Evolutionary conservation across 1,284 basidiomycete species (phyloP).

Genomic region (Heterobasidion irregulare): DNA sequence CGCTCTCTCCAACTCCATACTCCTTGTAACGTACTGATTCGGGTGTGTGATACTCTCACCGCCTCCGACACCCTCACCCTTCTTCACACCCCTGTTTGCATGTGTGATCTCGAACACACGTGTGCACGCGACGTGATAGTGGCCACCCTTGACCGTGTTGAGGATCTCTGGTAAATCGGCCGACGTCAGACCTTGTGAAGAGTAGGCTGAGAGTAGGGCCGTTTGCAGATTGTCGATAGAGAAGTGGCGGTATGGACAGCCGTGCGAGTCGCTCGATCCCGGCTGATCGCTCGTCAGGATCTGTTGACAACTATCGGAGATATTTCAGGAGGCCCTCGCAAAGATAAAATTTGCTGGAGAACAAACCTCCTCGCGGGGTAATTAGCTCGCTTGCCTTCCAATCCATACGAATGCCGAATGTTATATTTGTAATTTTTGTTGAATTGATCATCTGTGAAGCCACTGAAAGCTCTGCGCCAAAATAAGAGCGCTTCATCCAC

Average conservation of each 20-base stretch:
- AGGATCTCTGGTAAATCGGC: slow-evolving; percentile 84
- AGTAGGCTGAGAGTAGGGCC: slow-evolving; percentile 71
- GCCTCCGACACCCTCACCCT: slow-evolving; percentile 83
- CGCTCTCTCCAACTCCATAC: slow-evolving; percentile 55
- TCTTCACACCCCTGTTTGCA: slow-evolving; percentile 62
- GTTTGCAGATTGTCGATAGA: slow-evolving; percentile 78
- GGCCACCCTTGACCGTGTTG: slow-evolving; percentile 70
- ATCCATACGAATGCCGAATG: slow-evolving; percentile 91
- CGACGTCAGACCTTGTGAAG: slow-evolving; percentile 50
- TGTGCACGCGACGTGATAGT: slow-evolving; percentile 97
- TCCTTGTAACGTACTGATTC: slow-evolving; percentile 75
- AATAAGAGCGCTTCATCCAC: slow-evolving; percentile 94
- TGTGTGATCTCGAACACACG: slow-evolving; percentile 96
- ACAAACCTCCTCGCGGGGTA: slow-evolving; percentile 86
- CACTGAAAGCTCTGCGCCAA: slow-evolving; percentile 85
- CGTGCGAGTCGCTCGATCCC: slow-evolving; percentile 70
- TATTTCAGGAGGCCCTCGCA: slow-evolving; percentile 2
- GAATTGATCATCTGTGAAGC: slow-evolving; percentile 89
- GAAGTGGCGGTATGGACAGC: slow-evolving; percentile 95
- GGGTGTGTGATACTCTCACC: slow-evolving; percentile 94
- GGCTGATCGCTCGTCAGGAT: slow-evolving; percentile 80
- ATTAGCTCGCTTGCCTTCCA: slow-evolving; percentile 92
- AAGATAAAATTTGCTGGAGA: slow-evolving; percentile 4
- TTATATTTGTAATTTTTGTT: slow-evolving; percentile 99
- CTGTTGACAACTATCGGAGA: slow-evolving; percentile 69